These are phyloP conservation scores for Tylopilus vinaceipallidus DNA, from an alignment of 768 basidiomycete species.

Conservation along the genomic window DNA sequence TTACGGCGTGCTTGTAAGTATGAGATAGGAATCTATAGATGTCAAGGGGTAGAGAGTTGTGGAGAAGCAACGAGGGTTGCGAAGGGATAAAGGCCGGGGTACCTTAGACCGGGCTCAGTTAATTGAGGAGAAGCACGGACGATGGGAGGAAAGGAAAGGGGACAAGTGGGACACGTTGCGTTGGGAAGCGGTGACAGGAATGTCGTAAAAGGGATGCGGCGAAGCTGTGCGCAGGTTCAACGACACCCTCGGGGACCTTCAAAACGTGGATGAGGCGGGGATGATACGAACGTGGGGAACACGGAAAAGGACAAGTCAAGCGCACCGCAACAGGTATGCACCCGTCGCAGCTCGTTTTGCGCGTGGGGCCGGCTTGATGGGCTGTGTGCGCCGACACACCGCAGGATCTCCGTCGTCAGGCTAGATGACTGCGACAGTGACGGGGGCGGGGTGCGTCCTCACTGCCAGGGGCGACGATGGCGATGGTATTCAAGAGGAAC, in stretches of 20 bases:
- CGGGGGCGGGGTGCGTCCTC: background rate
- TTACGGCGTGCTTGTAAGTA: conserved; percentile 19
- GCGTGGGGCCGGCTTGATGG: conserved; percentile 2
- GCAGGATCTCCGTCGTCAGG: background rate
- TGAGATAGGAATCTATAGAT: conserved; percentile 31
- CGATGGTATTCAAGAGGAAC: conserved; percentile 8
- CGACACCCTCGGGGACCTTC: conserved; percentile 25
- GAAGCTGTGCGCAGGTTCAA: conserved; percentile 20
- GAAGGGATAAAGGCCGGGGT: conserved; percentile 31
- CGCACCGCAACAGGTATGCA: background rate
- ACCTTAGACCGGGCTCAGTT: conserved; percentile 22
- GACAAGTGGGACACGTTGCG: conserved; percentile 18
- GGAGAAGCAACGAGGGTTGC: conserved; percentile 17
- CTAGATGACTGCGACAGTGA: background rate
- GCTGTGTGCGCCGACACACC: conserved; percentile 2
- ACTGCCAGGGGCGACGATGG: conserved; percentile 4
- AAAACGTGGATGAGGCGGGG: conserved; percentile 27
- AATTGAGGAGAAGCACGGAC: conserved; percentile 20
- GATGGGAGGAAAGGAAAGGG: conserved; percentile 17
- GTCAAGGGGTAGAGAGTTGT: conserved; percentile 15
- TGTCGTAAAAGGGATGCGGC: conserved; percentile 23
- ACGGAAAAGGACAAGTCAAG: conserved; percentile 10
- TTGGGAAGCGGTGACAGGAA: conserved; percentile 18
- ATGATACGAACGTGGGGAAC: conserved; percentile 25
- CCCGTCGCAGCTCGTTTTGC: background rate